Base-by-base conservation (phyloP, 169 alveolate species). In the Cryptosporidium canis region DNA sequence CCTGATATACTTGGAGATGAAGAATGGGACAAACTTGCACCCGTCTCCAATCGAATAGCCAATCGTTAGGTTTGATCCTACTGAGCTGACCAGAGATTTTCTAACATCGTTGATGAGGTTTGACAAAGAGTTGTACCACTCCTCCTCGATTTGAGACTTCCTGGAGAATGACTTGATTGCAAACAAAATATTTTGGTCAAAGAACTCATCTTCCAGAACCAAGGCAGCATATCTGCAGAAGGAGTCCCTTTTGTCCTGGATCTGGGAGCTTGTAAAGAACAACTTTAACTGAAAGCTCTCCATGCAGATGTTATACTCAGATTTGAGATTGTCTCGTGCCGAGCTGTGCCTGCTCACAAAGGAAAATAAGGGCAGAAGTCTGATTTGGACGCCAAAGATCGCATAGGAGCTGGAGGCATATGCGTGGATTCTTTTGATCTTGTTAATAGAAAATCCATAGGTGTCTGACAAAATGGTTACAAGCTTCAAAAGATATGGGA, bases 361-460 rank as follows among this genome's bases (percentile, higher is more conserved):
- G 11, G 58, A 39, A 58, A 77, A 61, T 58, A 77, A 27, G 11
- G 72, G 63, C 14, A 55, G 24, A 18, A 77, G 16, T 43, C 31
- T 77, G 3, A 43, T 8, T 37, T 77, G 87, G 7, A 61, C 63
- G 4, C 87, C 87, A 16, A 77, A 21, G 12, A 77, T 39, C 6
- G 47, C 18, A 33, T 55, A 77, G n/a, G 87, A 77, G 27, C 87
- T 58, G 6, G 87, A 48, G 14, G 64, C 71, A 61, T 77, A 77
- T 11, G 77, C 70, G 16, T 77, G 35, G 33, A 77, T 55, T 21
- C 87, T 77, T 44, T n/a, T 77, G 6, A 77, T 27, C 66, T 44
- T 43, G 51, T 37, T 43, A 39, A 61, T 55, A 41, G 48, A 41
- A 58, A 77, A 58, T 18, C 87, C 87, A 58, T 58, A 77, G 27